A percentile compares a stretch with the other conserved stretches of the same genome.
Conservation (phyloP, 108 stramenopile genomes). For the Pseudonitzschia delicatissima region DNA sequence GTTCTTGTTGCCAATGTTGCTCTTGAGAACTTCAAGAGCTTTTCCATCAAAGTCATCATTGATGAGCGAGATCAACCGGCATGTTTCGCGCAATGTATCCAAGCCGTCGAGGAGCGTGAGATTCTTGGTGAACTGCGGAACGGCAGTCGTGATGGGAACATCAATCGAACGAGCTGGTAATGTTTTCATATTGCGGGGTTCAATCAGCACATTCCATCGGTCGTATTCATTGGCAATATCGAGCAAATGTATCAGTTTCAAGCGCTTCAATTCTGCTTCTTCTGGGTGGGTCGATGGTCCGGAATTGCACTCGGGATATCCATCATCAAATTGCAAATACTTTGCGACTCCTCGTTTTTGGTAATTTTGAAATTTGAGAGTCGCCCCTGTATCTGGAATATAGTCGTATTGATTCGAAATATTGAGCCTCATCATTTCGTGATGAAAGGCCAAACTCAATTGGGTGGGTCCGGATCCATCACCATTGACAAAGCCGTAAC, state of each 20-base stretch:
- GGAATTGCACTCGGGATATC: conserved; percentile 59
- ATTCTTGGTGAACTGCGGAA: conserved; percentile 26
- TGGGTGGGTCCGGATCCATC: conserved; percentile 70
- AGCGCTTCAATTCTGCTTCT: conserved; percentile 58
- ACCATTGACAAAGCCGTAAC: conserved; percentile 82
- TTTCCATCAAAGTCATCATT: conserved; percentile 56
- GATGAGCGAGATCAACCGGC: conserved; percentile 67
- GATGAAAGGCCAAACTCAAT: conserved; percentile 46
- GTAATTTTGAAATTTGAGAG: conserved; percentile 20
- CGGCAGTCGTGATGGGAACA: conserved; percentile 2
- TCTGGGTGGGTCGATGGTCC: conserved; percentile 29
- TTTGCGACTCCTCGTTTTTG: conserved; percentile 45
- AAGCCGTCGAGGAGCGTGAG: conserved; percentile 23
- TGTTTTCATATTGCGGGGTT: conserved; percentile 42
- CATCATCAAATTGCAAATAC: conserved; percentile 79
- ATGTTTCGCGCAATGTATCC: conserved; percentile 38
- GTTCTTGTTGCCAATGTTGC: conserved; percentile 32
- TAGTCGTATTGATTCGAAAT: conserved; percentile 55
- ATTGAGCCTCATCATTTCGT: conserved; percentile 30
- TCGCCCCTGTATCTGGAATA: conserved; percentile 35
- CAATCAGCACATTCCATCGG: conserved; percentile 56
- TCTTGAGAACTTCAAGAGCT: conserved; percentile 43
- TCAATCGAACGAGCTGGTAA: conserved; percentile 29
- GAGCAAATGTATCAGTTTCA: conserved; percentile 63
- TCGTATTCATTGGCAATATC: conserved; percentile 50